Conservation (phyloP, 108 stramenopile genomes). For the Discostella stelligeroides region DNA sequence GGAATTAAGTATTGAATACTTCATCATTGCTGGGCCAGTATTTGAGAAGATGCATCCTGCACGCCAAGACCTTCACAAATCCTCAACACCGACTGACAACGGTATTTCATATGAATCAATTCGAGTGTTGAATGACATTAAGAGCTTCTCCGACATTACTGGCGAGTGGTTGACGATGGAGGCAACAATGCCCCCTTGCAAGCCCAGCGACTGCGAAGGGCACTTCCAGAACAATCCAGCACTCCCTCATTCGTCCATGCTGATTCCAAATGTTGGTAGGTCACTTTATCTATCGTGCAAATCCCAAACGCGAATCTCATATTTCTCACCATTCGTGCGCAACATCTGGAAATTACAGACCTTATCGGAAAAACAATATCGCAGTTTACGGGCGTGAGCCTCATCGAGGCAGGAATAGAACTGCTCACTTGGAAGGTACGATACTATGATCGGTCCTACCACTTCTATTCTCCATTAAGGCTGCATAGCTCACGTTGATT, state of each 20-base stretch:
- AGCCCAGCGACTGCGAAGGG: constrained; percentile 27
- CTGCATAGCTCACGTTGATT: background rate
- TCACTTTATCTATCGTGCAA: background rate
- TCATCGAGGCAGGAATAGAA: constrained; percentile 21
- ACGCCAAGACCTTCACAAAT: background rate
- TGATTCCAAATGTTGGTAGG: constrained; percentile 24
- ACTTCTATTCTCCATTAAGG: background rate
- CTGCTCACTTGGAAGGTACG: constrained; percentile 14
- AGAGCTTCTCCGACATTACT: constrained; percentile 10
- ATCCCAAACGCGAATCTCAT: background rate
- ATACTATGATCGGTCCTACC: background rate
- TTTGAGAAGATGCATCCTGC: constrained; percentile 32
- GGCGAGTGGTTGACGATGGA: constrained; percentile 29
- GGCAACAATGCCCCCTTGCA: constrained; percentile 20
- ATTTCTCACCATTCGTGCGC: background rate
- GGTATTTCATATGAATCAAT: constrained; percentile 11
- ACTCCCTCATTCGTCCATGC: constrained; percentile 36
- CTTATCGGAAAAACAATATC: constrained; percentile 33
- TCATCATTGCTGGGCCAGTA: constrained; percentile 11
- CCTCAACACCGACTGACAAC: background rate
- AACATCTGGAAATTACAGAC: background rate
- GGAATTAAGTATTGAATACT: background rate
- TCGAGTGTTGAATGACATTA: constrained; percentile 10
- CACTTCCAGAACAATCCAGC: constrained; percentile 29
- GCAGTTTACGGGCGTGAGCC: constrained; percentile 18